Conservation (phyloP, 2,329 filamentous ascomycete genomes). For the Fusarium nurragi region DNA sequence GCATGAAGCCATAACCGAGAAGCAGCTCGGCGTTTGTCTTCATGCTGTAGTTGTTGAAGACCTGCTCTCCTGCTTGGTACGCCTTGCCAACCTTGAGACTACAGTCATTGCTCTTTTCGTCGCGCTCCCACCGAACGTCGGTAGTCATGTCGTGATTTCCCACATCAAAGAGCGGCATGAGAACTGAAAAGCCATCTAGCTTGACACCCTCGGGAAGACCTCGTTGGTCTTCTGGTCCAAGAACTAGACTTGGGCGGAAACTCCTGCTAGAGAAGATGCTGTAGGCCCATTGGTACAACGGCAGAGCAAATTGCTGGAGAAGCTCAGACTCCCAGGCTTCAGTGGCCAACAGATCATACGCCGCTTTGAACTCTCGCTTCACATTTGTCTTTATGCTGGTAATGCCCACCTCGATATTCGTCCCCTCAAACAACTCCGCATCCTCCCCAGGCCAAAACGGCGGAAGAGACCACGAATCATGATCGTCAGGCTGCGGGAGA, state of each 20-base stretch:
- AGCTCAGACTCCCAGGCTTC: conserved; percentile 41
- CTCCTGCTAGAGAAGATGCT: conserved; percentile 72
- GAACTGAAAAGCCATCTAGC: conserved; percentile 70
- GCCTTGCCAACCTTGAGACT: conserved; percentile 54
- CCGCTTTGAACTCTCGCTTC: conserved; percentile 57
- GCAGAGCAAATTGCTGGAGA: conserved; percentile 52
- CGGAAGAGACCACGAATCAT: conserved; percentile 63
- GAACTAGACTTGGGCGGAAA: conserved; percentile 68
- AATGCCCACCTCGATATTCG: conserved; percentile 61
- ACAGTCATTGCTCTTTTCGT: conserved; percentile 53
- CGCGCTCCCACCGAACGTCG: conserved; percentile 66
- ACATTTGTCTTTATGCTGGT: conserved; percentile 58
- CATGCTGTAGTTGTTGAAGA: conserved; percentile 77
- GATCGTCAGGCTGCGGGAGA: conserved; percentile 68
- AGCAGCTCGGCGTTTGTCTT: conserved; percentile 79
- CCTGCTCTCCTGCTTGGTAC: conserved; percentile 63
- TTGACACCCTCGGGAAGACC: conserved; percentile 46
- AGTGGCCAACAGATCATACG: conserved; percentile 50
- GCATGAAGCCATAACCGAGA: conserved; percentile 70
- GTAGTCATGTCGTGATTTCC: conserved; percentile 74
- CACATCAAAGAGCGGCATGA: conserved; percentile 77
- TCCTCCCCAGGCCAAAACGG: conserved; percentile 72
- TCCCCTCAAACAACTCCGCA: conserved; percentile 64
- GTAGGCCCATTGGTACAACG: conserved; percentile 71
- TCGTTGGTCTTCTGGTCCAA: conserved; percentile 49